Base-by-base conservation (phyloP, 306 rosid species). In the Leucaena leucocephala region DNA sequence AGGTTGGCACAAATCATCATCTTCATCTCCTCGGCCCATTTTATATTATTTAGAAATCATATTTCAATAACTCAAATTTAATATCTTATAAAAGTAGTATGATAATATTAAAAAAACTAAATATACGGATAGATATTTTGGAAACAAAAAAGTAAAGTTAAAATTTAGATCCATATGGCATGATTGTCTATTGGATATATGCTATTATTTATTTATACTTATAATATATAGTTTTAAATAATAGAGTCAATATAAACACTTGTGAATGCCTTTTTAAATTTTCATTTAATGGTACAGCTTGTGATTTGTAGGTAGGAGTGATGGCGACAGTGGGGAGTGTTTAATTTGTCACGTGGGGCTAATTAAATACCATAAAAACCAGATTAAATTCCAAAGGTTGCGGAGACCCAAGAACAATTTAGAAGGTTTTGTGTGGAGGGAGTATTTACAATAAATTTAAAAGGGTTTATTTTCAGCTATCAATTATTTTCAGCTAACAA, bases 321-420 rank as follows among this genome's bases (percentile, higher is more conserved):
- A n/a, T 2, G 44, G 54, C 48, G 38, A 71, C 33, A 52, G 65
- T 76, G 9, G 46, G 9, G 13, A 43, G 45, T 38, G 10, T 52
- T n/a, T n/a, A n/a, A n/a, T n/a, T 66, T 66, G 66, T 54, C 38
- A n/a, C 17, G 4, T 19, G 13, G 12, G 34, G 72, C 36, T 54
- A 70, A n/a, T 45, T 80, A 65, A 43, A 76, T 80, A 65, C 22
- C 22, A 80, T 62, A 80, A 14, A n/a, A 16, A 64, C 21, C 2
- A 12, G 6, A 80, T 17, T 54, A 71, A 79, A 22, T 50, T 75
- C 76, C 22, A 73, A 59, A 19, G 55, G n/a, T 10, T 8, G 44
- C 19, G 44, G n/a, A 9, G n/a, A 16, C 73, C 34, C 44, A 10
- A 7, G 11, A 6, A 11, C 5, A 9, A n/a, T n/a, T n/a, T n/a